Percentiles rank a stretch among this genome's conserved stretches.
Evolutionary conservation across 495 filamentous ascomycete genomes (phyloP).

Genomic region (Penicillium simplicissimum): DNA sequence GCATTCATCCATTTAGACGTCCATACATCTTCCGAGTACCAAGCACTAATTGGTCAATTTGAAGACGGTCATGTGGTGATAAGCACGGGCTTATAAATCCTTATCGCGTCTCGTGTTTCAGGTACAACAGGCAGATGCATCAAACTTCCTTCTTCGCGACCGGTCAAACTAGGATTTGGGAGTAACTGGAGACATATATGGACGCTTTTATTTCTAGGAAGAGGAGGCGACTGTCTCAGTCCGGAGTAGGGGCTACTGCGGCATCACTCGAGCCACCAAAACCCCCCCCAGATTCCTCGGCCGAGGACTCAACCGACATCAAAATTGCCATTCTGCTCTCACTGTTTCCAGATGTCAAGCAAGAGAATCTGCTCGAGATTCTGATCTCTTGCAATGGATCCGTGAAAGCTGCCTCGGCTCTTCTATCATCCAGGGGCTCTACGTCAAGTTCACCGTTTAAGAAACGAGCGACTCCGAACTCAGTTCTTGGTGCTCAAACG

Average conservation of each 20-base stretch:
- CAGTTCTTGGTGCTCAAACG: slow-evolving; percentile 36
- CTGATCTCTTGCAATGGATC: slow-evolving; percentile 77
- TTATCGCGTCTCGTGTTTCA: slow-evolving; percentile 10
- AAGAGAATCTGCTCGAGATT: slow-evolving; percentile 71
- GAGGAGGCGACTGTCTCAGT: slow-evolving; percentile 37
- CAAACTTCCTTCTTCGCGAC: not conserved
- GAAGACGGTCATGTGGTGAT: slow-evolving; percentile 37
- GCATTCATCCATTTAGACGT: not conserved
- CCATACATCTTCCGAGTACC: not conserved
- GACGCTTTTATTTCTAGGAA: slow-evolving; percentile 60
- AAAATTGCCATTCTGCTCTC: slow-evolving; percentile 84
- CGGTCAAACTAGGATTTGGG: too few relatives aligned
- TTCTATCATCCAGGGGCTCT: slow-evolving; percentile 42
- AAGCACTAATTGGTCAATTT: slow-evolving; percentile 36
- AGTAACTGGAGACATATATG: slow-evolving; percentile 37
- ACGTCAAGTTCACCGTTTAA: slow-evolving; percentile 24
- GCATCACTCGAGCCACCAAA: slow-evolving; percentile 1
- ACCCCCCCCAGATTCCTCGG: slow-evolving; percentile 16
- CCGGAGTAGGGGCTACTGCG: slow-evolving; percentile 1
- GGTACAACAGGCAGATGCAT: not conserved
- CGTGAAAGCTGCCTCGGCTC: slow-evolving; percentile 60
- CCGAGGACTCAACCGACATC: slow-evolving; percentile 80
- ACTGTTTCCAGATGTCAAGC: slow-evolving; percentile 62
- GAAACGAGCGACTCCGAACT: slow-evolving; percentile 26
- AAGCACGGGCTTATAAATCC: slow-evolving; percentile 17